These are phyloP conservation scores for Rosa hybrid DNA, from an alignment of 331 rosid species.

Conservation along the genomic window DNA sequence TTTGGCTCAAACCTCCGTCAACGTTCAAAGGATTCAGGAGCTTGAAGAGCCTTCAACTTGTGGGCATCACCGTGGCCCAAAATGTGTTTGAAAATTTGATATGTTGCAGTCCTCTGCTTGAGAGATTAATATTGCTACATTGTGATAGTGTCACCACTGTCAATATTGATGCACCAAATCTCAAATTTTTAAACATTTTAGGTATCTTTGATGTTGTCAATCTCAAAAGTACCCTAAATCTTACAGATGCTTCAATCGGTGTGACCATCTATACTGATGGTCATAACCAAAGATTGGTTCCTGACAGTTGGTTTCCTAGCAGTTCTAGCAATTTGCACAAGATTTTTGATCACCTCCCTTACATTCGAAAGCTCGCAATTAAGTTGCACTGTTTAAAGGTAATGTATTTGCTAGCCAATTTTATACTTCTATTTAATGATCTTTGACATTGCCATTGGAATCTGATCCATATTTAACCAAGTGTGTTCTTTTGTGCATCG, in stretches of 20 bases:
- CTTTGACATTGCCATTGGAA: not conserved
- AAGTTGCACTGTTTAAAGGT: constrained; percentile 54
- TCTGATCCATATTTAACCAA: too few relatives aligned
- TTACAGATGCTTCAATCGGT: constrained; percentile 33
- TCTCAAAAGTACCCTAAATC: constrained; percentile 39
- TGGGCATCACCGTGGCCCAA: constrained; percentile 41
- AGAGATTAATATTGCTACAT: constrained; percentile 42
- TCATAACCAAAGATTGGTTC: constrained; percentile 26
- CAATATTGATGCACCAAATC: constrained; percentile 51
- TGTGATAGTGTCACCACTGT: constrained; percentile 47
- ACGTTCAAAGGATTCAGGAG: constrained; percentile 46
- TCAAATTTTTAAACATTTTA: constrained; percentile 18
- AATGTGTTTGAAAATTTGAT: constrained; percentile 46
- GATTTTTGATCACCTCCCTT: constrained; percentile 48
- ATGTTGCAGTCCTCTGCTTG: constrained; percentile 45
- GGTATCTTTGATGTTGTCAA: constrained; percentile 42
- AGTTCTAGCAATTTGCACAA: constrained; percentile 44
- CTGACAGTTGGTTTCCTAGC: not conserved
- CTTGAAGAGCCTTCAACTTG: constrained; percentile 52
- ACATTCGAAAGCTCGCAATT: constrained; percentile 38
- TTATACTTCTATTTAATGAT: too few relatives aligned
- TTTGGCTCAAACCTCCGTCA: constrained; percentile 49
- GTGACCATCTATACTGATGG: not conserved
- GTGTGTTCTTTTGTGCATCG: too few relatives aligned
- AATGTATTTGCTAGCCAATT: not conserved